Evolutionary conservation across 2,329 filamentous ascomycete species (phyloP), one percentile per base, ranked within the genome.

Genomic region (Leptographium wingfieldii): DNA sequence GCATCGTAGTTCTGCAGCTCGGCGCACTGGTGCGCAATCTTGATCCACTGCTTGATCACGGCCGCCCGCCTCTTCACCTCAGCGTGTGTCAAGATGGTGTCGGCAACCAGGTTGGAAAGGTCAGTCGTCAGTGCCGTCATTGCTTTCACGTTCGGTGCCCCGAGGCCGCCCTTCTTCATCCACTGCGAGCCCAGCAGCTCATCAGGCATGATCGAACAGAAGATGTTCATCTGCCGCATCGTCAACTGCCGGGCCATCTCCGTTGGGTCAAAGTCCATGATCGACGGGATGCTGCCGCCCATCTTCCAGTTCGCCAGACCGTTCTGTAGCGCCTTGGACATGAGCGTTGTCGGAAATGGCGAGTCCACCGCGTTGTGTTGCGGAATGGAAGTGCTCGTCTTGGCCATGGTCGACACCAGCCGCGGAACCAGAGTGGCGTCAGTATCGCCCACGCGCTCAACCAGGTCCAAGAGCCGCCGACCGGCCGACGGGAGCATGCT

Each of bases 1-100:
- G 90, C 90, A 69, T 99, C 92, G 67, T 96, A 99, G 74, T 99
- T 99, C 75, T 94, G 87, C 31, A 97, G 80, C 68, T 94, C 89
- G 5, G 95, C 77, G 65, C 90, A 95, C 67, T 88, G 89, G 66
- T 87, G 81, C 0, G 90, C 90, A 66, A 97, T 85, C 77, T 97
- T 99, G 70, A 96, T 89, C 94, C 94, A 99, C 67, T 97, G 92
- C 76, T 99, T 97, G 75, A 99, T 94, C 58, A 91, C 83, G 1
- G 82, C 76, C 0, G 94, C 92, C 31, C 94, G 84, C 76, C 92
- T 95, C 81, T 97, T 97, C 31, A 87, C 85, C 70, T 97, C 94
- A n/a, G 88, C 81, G 60, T 90, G 81, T 60, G 89, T 84, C 16
- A 99, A 80, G 66, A 99, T 95, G 0, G 89, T 95, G 69, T 97